A percentile compares a stretch with the other conserved stretches of the same genome.
Conservation (phyloP, 2,329 filamentous ascomycete species). For the Alternaria tenuissima region DNA sequence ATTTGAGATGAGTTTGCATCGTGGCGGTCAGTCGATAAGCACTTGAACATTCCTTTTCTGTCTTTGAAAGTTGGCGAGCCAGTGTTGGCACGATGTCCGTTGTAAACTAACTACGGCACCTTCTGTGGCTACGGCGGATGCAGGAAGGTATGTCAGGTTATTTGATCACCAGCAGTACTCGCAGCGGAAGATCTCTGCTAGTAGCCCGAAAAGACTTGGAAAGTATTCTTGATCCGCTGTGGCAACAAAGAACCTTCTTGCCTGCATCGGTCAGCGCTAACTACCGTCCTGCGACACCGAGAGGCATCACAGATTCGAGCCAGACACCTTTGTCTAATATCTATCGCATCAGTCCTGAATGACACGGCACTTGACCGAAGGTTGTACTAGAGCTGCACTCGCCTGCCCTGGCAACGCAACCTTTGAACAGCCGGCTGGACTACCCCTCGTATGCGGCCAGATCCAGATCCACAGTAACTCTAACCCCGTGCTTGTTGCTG, state of each 20-base stretch:
- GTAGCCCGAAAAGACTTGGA: background rate
- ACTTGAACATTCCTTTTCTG: background rate
- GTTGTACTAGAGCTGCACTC: background rate
- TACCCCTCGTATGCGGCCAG: conserved; percentile 1
- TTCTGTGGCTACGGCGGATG: background rate
- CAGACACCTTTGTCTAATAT: background rate
- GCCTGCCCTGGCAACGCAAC: background rate
- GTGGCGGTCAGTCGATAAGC: conserved; percentile 1
- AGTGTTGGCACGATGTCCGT: background rate
- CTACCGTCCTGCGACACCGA: background rate
- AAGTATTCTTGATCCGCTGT: background rate
- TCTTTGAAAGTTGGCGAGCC: background rate
- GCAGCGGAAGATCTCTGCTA: background rate
- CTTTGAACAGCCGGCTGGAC: background rate
- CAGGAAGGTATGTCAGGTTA: background rate
- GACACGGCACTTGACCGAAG: background rate
- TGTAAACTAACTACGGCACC: background rate
- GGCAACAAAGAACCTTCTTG: background rate
- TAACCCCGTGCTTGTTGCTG: background rate
- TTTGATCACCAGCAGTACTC: background rate
- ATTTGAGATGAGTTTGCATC: background rate
- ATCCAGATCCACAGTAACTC: background rate
- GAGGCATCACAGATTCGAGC: background rate
- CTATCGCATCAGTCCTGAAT: background rate
- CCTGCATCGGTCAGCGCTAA: background rate